phyloP scores from a whole-genome alignment of 129 eudicot genomes.

The Arctium lappa region DNA sequence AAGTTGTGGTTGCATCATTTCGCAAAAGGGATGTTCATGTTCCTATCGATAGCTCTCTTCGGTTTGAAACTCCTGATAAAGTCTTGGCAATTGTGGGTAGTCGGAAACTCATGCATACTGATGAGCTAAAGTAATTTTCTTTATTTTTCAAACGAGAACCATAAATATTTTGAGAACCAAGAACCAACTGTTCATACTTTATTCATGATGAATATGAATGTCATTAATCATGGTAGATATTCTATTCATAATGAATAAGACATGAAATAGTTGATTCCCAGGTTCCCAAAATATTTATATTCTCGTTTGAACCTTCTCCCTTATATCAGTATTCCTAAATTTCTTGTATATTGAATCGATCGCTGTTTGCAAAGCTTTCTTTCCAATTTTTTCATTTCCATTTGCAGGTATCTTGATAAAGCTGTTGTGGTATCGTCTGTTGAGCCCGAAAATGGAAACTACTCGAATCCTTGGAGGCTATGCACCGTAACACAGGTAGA shows the following conservation, averaged over 20 bases:
- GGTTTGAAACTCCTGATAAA: constrained; percentile 37
- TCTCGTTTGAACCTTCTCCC: not conserved
- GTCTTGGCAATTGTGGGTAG: constrained; percentile 27
- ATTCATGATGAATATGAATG: not conserved
- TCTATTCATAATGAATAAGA: not conserved
- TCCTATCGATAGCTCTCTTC: constrained; percentile 34
- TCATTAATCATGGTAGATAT: not conserved
- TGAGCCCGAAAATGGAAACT: constrained; percentile 18
- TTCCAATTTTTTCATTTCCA: not conserved
- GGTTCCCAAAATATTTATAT: no score
- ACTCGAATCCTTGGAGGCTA: constrained; percentile 34
- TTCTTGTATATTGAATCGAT: not conserved
- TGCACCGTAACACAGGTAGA: constrained; percentile 55
- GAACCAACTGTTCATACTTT: not conserved
- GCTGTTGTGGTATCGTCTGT: constrained; percentile 36
- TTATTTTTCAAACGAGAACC: not conserved
- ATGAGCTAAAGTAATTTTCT: constrained; percentile 20
- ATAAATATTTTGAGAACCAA: not conserved
- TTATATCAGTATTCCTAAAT: not conserved
- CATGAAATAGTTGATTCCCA: not conserved
- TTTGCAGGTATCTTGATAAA: constrained; percentile 47
- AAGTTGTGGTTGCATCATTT: constrained; percentile 58
- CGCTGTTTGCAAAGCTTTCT: not conserved
- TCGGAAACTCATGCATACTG: constrained; percentile 32
- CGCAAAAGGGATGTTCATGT: constrained; percentile 29